phyloP scores from a whole-genome alignment of 2,329 filamentous ascomycete genomes.

The Monosporascus sp. region DNA sequence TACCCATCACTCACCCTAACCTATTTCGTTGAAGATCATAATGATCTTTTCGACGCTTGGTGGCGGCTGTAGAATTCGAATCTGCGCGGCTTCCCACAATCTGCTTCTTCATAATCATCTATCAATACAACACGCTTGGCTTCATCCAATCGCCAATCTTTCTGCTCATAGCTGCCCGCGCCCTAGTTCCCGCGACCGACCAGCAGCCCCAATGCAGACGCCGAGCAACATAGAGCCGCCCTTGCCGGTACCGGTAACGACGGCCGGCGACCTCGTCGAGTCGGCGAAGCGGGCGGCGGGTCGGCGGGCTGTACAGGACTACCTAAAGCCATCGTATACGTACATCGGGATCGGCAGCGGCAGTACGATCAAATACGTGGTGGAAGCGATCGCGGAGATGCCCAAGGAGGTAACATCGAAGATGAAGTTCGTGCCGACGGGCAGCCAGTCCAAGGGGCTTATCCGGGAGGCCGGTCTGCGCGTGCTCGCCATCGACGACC shows the following conservation, averaged over 20 bases:
- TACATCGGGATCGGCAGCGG: slow-evolving; percentile 84
- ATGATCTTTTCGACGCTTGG: no score
- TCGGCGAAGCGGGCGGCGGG: slow-evolving; percentile 44
- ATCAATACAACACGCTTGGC: no score
- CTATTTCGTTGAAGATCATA: no score
- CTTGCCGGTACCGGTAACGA: slow-evolving; percentile 6
- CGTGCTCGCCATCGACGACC: slow-evolving; percentile 71
- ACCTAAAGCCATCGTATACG: slow-evolving; percentile 74
- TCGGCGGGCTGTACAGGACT: slow-evolving; percentile 65
- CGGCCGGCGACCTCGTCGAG: slow-evolving; percentile 12
- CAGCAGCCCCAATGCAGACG: not conserved
- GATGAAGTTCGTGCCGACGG: slow-evolving; percentile 89
- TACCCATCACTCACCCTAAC: no score
- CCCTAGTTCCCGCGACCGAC: no score
- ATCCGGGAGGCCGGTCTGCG: slow-evolving; percentile 74
- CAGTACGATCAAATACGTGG: slow-evolving; percentile 79
- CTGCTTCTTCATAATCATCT: no score
- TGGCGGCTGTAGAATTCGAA: no score
- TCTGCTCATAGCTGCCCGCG: no score
- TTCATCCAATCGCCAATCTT: no score
- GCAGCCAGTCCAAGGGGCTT: slow-evolving; percentile 82
- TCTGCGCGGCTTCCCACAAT: no score
- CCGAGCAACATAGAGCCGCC: slow-evolving; percentile 5
- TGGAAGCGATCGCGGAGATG: slow-evolving; percentile 69
- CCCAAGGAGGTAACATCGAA: slow-evolving; percentile 46